Percentiles rank a stretch among this genome's conserved stretches.
phyloP scores from a whole-genome alignment of 176 grass and related monocot species.

The Oryza glaberrima region DNA sequence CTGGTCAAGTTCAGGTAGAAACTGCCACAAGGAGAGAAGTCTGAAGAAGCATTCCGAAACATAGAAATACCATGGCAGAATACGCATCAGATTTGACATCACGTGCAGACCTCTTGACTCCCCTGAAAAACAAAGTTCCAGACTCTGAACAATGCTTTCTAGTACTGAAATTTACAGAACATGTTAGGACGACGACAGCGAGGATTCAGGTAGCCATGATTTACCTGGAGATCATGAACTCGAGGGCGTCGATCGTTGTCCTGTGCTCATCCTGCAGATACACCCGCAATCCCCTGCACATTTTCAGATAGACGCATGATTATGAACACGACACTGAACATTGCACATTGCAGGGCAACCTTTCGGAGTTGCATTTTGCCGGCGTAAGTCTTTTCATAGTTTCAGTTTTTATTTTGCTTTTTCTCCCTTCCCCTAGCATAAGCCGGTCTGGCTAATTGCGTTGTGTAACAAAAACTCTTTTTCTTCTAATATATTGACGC shows the following conservation, averaged over 20 bases:
- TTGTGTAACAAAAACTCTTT: too few relatives aligned
- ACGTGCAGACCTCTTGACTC: constrained; percentile 64
- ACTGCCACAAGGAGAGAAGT: background rate
- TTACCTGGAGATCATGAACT: constrained; percentile 88
- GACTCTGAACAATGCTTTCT: background rate
- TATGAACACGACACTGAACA: constrained; percentile 2
- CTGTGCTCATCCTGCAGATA: constrained; percentile 86
- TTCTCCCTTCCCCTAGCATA: too few relatives aligned
- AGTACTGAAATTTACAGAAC: background rate
- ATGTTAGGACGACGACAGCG: background rate
- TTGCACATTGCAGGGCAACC: constrained; percentile 1
- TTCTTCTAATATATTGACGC: background rate
- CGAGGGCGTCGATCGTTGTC: constrained; percentile 72
- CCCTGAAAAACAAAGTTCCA: constrained; percentile 47
- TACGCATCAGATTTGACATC: constrained; percentile 76
- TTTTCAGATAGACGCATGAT: constrained; percentile 31
- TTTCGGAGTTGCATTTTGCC: too few relatives aligned
- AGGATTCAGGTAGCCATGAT: background rate
- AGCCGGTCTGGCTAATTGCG: too few relatives aligned
- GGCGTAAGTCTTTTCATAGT: too few relatives aligned
- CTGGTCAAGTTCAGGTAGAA: background rate
- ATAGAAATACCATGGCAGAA: constrained; percentile 66
- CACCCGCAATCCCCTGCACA: constrained; percentile 80
- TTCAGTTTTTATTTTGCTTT: too few relatives aligned
- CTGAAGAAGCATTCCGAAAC: constrained; percentile 16